Percentiles rank a stretch among this genome's conserved stretches.
These are phyloP conservation scores for Talaromyces verruculosus DNA, from an alignment of 2,329 filamentous ascomycete species.

Conservation along the genomic window DNA sequence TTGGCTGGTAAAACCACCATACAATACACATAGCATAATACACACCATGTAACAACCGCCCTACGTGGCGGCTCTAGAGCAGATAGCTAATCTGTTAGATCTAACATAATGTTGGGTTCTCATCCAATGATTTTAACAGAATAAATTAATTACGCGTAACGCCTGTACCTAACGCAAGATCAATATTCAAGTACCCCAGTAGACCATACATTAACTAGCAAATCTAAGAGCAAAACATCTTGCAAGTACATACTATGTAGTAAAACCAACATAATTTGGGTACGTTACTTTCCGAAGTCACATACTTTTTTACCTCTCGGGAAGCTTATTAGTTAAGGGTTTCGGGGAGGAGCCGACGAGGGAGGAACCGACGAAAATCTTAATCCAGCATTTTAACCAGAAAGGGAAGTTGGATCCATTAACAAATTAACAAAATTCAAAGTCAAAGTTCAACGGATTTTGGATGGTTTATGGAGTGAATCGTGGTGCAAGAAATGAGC, in stretches of 20 bases:
- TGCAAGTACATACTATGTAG: neutral
- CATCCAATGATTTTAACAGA: neutral
- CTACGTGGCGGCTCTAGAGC: neutral
- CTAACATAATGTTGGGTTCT: neutral
- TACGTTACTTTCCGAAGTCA: neutral
- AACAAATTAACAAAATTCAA: neutral
- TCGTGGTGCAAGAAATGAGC: neutral
- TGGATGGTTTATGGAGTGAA: no score
- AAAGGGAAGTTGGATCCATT: neutral
- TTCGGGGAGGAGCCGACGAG: slow-evolving; percentile 1
- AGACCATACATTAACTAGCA: neutral
- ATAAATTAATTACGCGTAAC: neutral
- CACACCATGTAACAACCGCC: neutral
- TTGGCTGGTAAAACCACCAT: neutral
- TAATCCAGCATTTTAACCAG: neutral
- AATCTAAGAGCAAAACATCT: neutral
- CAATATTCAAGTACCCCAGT: neutral
- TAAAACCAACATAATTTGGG: neutral
- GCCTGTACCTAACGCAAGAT: neutral
- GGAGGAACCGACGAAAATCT: neutral
- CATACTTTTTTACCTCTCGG: neutral
- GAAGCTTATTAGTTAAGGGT: neutral
- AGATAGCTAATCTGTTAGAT: neutral
- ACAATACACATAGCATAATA: neutral
- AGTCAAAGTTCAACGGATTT: neutral